Percentiles rank a stretch among this genome's conserved stretches.
These are phyloP conservation scores for Fraxinus excelsior DNA, from an alignment of 257 asterid species.

Conservation along the genomic window DNA sequence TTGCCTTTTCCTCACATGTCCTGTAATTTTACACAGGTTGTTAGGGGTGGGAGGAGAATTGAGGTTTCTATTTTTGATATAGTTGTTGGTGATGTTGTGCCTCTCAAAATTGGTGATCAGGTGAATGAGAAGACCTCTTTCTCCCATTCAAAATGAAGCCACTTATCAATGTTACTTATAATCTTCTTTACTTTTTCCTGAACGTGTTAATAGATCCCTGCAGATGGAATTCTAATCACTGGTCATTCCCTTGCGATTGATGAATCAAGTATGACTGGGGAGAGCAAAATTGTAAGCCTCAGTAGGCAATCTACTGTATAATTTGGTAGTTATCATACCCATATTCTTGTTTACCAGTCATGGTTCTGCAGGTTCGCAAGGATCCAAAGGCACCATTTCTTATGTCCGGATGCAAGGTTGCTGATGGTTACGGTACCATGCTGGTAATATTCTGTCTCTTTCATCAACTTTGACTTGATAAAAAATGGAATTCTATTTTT, in stretches of 20 bases:
- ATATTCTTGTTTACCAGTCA: constrained; percentile 20
- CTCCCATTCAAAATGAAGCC: neutral
- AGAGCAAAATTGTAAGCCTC: constrained; percentile 85
- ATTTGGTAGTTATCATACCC: constrained; percentile 17
- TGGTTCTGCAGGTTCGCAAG: constrained; percentile 68
- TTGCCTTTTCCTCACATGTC: constrained; percentile 14
- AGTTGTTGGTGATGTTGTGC: constrained; percentile 92
- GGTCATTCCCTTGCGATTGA: constrained; percentile 89
- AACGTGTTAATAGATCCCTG: constrained; percentile 67
- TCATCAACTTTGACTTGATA: constrained; percentile 10
- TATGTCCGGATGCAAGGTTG: constrained; percentile 97
- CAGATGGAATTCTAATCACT: constrained; percentile 79
- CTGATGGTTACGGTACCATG: constrained; percentile 96
- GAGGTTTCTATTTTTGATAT: constrained; percentile 83
- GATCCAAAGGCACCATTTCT: constrained; percentile 81
- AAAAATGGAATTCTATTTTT: neutral
- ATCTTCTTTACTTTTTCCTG: constrained; percentile 23
- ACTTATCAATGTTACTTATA: neutral
- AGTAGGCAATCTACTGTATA: constrained; percentile 17
- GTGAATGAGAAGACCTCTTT: constrained; percentile 35
- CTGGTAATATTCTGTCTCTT: constrained; percentile 56
- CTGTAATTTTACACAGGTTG: constrained; percentile 55
- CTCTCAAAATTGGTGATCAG: constrained; percentile 99
- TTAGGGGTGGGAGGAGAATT: constrained; percentile 78
- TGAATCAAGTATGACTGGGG: constrained; percentile 99